Percentiles rank a stretch among this genome's conserved stretches.
phyloP scores from a whole-genome alignment of 352 stramenopile species.

The Albugo candida region DNA sequence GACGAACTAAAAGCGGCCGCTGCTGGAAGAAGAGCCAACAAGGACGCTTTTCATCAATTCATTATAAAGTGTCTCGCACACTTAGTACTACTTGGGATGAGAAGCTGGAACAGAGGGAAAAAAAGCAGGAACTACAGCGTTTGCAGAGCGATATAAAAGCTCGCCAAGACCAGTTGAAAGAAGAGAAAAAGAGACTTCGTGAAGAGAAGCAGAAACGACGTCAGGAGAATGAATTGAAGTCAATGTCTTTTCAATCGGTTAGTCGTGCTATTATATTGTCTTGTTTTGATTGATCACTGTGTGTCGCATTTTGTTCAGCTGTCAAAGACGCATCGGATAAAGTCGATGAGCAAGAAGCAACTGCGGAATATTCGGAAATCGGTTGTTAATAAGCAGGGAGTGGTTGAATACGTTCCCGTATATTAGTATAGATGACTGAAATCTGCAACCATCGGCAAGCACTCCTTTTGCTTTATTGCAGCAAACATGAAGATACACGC shows the following conservation, averaged over 20 bases:
- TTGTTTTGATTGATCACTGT: slow-evolving; percentile 3
- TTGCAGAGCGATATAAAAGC: slow-evolving; percentile 66
- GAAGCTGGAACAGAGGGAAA: slow-evolving; percentile 60
- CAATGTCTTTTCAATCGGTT: slow-evolving; percentile 68
- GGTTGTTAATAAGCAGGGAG: slow-evolving; percentile 80
- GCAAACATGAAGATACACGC: no score
- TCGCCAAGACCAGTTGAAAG: slow-evolving; percentile 41
- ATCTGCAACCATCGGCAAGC: no score
- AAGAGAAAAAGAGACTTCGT: slow-evolving; percentile 48
- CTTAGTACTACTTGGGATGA: slow-evolving; percentile 78
- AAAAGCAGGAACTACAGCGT: slow-evolving; percentile 68
- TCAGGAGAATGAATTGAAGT: slow-evolving; percentile 83
- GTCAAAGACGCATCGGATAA: slow-evolving; percentile 68
- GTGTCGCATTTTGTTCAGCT: slow-evolving; percentile 21
- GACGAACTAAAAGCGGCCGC: slow-evolving; percentile 48
- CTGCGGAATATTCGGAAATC: slow-evolving; percentile 83
- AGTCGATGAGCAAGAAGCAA: slow-evolving; percentile 88
- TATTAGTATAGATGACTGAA: slow-evolving; percentile 15
- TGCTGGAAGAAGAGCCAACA: slow-evolving; percentile 75
- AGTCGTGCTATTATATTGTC: slow-evolving; percentile 8
- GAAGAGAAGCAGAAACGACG: slow-evolving; percentile 78
- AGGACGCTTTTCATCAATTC: slow-evolving; percentile 47
- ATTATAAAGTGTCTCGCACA: slow-evolving; percentile 54
- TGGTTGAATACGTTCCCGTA: slow-evolving; percentile 73
- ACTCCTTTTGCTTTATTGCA: no score